These are phyloP conservation scores for Solanum microdontum DNA, from an alignment of 257 asterid genomes.

Conservation along the genomic window DNA sequence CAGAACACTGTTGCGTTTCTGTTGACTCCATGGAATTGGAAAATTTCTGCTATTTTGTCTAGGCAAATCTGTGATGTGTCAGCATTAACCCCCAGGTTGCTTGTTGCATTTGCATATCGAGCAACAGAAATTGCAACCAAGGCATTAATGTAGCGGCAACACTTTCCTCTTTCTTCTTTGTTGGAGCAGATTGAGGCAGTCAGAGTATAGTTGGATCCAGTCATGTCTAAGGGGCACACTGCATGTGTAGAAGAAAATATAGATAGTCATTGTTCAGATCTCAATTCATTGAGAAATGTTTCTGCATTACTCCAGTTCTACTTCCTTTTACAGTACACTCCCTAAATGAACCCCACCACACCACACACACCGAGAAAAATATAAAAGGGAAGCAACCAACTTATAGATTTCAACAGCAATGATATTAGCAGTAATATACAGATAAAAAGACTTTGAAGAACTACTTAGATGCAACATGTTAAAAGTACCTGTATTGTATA, in stretches of 20 bases:
- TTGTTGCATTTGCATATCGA: conserved; percentile 57
- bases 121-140: conserved; percentile 70
- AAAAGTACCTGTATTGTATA: neutral
- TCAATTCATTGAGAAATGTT: neutral
- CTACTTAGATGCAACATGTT: neutral
- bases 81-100: conserved; percentile 52
- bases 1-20: conserved; percentile 57
- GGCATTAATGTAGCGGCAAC: conserved; percentile 90
- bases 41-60: conserved; percentile 40
- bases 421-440: neutral
- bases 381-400: neutral
- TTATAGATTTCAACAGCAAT: neutral
- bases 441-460: neutral
- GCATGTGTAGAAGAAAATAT: conserved; percentile 16
- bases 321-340: neutral
- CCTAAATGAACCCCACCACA: neutral
- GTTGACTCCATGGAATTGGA: conserved; percentile 62
- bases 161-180: conserved; percentile 51
- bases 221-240: conserved; percentile 87
- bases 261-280: neutral
- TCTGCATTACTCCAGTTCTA: neutral
- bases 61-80: conserved; percentile 56
- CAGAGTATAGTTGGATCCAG: conserved; percentile 57
- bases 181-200: conserved; percentile 74
- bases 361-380: neutral